Evolutionary conservation across 2,329 filamentous ascomycete species (phyloP), one percentile per base, ranked within the genome.

Genomic region (Daldinia eschscholtzii): DNA sequence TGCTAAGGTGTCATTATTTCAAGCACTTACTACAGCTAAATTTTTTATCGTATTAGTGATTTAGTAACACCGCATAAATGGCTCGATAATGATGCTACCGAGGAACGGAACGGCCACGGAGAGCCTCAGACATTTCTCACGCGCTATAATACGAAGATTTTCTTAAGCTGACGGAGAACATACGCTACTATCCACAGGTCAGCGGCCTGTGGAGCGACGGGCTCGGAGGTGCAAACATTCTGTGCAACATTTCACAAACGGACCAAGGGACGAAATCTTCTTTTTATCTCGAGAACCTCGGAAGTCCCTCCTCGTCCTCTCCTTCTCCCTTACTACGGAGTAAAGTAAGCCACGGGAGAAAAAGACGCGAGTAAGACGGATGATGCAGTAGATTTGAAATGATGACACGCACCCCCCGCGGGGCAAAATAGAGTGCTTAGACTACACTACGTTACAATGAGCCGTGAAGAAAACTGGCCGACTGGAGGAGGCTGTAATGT

Each of bases 351-450:
- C 37, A 30, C 52, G 52, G n/a, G 12, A 57, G 35, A 42, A 30
- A 42, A 30, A 12, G 35, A 26, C 18, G 37, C 33, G 35, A 39
- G 53, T 39, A 42, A 39, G 35, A 41, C 33, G 35, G 35, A 26
- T 26, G 23, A 42, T 41, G 23, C 23, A 28, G 53, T 18, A 39
- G 33, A 57, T 55, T 55, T 62, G 48, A 37, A 46, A 57, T 59
- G 64, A 62, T 33, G 58, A 57, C 62, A 68, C 33, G 7, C 65
- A 2, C 66, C 44, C 66, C 62, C 66, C 69, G 69, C 58, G 61
- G 66, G 60, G 69, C 63, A 66, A 52, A 65, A 69, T 69, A 69
- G 58, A 37, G 69, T 71, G 62, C 69, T 71, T 69, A 71, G 65
- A 62, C 37, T 59, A 65, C 46, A 39, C 37, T 48, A 57, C 63